These are phyloP conservation scores for Ampelocalamus luodianensis DNA, from an alignment of 176 grass and related monocot species.

Conservation along the genomic window DNA sequence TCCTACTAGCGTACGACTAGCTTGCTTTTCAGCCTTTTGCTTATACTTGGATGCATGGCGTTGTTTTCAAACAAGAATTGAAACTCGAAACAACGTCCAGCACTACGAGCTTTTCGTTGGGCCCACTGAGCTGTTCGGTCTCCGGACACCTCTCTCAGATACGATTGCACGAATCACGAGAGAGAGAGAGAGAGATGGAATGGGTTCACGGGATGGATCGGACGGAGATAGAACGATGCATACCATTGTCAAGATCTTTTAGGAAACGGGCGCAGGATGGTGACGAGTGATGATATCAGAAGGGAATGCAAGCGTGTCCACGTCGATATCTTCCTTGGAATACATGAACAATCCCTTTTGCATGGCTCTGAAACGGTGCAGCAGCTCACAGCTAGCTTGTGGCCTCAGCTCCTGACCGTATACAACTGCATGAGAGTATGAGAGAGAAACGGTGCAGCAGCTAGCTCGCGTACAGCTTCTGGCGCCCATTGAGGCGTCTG, in stretches of 20 bases:
- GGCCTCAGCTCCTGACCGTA: background rate
- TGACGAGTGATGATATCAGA: conserved; percentile 39
- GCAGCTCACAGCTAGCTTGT: background rate
- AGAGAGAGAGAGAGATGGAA: background rate
- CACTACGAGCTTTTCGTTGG: background rate
- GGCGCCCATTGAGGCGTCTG: conserved; percentile 34
- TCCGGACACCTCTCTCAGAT: conserved; percentile 19
- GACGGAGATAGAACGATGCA: background rate
- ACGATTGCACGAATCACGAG: conserved; percentile 21
- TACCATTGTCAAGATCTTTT: background rate
- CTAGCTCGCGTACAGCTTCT: no score
- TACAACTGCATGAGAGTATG: background rate
- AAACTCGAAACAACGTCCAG: background rate
- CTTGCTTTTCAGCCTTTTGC: no score
- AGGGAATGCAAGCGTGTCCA: conserved; percentile 44
- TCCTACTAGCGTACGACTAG: no score
- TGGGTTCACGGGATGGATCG: conserved; percentile 44
- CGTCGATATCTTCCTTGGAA: conserved; percentile 56
- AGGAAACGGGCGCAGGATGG: background rate
- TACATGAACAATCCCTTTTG: conserved; percentile 55
- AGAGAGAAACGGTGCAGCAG: background rate
- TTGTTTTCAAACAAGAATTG: background rate
- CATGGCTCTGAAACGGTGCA: conserved; percentile 5
- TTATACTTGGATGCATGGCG: background rate
- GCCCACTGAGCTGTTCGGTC: background rate